Evolutionary conservation across 768 basidiomycete genomes (phyloP).

Genomic region (Naganishia antarctica): DNA sequence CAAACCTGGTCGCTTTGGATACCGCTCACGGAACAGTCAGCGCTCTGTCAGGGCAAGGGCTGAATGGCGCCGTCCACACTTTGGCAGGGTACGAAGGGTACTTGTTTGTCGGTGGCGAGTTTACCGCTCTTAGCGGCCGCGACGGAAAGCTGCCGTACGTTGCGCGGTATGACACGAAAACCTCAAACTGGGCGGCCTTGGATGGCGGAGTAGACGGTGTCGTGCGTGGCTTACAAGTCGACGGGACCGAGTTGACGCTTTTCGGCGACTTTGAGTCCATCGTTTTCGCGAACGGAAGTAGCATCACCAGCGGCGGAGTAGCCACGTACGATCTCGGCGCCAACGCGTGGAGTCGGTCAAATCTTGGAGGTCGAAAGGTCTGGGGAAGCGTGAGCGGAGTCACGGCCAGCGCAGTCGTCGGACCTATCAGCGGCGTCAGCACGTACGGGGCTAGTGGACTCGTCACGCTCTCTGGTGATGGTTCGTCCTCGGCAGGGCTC

Average conservation of each 20-base stretch:
- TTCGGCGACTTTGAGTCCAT: constrained; percentile 70
- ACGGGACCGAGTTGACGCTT: constrained; percentile 53
- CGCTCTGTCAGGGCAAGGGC: constrained; percentile 61
- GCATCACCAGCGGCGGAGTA: constrained; percentile 57
- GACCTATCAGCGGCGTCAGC: constrained; percentile 34
- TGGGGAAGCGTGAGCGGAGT: constrained; percentile 44
- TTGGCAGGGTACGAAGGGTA: constrained; percentile 55
- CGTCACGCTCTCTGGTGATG: constrained; percentile 66
- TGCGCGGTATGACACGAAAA: constrained; percentile 59
- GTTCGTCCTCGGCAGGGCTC: constrained; percentile 39
- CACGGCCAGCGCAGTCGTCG: not conserved
- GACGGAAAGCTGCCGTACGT: constrained; percentile 43
- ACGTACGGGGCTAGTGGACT: constrained; percentile 72
- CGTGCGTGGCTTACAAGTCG: constrained; percentile 58
- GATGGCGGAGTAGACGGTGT: constrained; percentile 69
- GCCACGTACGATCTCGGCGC: constrained; percentile 66
- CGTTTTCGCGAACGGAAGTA: constrained; percentile 48
- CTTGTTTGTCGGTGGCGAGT: constrained; percentile 82
- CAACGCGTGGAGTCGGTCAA: constrained; percentile 62
- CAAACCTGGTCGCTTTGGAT: constrained; percentile 71
- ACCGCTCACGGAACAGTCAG: constrained; percentile 54
- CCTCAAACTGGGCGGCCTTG: constrained; percentile 64
- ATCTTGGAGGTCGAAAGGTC: constrained; percentile 54
- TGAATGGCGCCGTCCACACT: constrained; percentile 72
- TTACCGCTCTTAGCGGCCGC: constrained; percentile 62